These are phyloP conservation scores for Sclerotinia sclerotiorum DNA, from an alignment of 2,329 filamentous ascomycete species.

Conservation along the genomic window DNA sequence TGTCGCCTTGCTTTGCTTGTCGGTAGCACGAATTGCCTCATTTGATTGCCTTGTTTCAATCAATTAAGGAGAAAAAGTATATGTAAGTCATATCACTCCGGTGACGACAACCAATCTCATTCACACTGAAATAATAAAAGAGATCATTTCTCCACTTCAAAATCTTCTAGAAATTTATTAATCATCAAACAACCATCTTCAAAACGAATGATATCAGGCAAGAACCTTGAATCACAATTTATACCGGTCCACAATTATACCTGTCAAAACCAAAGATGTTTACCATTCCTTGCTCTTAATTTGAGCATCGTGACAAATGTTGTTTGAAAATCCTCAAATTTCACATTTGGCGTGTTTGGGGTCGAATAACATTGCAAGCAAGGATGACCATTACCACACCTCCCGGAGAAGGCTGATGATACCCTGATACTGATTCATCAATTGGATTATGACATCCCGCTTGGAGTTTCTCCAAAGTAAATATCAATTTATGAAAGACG, in stretches of 20 bases:
- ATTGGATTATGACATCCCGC: not conserved
- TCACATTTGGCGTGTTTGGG: not conserved
- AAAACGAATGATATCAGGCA: not conserved
- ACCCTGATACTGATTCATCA: not conserved
- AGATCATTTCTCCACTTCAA: constrained; percentile 10
- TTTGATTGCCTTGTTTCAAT: not conserved
- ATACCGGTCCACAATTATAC: not conserved
- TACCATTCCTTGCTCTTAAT: not conserved
- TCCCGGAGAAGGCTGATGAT: constrained; percentile 14
- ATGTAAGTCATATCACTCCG: too few species aligned
- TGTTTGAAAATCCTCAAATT: not conserved
- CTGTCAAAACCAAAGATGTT: not conserved
- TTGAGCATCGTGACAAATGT: not conserved
- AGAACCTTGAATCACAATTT: not conserved
- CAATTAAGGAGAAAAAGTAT: not conserved
- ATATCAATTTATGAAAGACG: too few species aligned
- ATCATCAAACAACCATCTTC: not conserved
- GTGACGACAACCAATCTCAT: too few species aligned
- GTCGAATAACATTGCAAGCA: not conserved
- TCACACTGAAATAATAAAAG: not conserved
- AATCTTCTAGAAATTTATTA: not conserved
- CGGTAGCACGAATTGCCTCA: too few species aligned
- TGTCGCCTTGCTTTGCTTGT: not conserved
- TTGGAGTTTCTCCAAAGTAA: not conserved
- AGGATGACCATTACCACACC: constrained; percentile 17